Percentiles rank a stretch among this genome's conserved stretches.
Conservation (phyloP, 306 rosid genomes). For the Macrotyloma uniflorum region DNA sequence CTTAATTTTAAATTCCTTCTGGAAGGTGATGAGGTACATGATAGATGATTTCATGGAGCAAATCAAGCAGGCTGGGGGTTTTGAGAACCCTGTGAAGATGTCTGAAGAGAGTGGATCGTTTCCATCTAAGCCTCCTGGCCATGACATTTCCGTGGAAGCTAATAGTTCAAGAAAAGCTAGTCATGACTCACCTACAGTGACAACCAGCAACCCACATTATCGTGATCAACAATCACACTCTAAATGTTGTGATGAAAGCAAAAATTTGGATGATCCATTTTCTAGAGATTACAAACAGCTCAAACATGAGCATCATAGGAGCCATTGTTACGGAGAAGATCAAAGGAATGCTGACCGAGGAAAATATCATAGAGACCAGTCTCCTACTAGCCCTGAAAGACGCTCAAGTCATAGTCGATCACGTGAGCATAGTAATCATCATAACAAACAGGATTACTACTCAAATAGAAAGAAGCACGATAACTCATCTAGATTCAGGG, state of each 20-base stretch:
- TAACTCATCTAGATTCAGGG: constrained; percentile 46
- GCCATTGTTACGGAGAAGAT: constrained; percentile 46
- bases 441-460: constrained; percentile 44
- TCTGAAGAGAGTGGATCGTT: constrained; percentile 44
- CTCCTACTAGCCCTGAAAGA: constrained; percentile 63
- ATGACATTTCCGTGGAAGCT: constrained; percentile 40
- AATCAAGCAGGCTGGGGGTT: constrained; percentile 72
- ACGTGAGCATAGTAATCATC: constrained; percentile 41
- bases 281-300: constrained; percentile 43
- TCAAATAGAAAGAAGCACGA: constrained; percentile 41
- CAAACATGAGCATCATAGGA: constrained; percentile 41
- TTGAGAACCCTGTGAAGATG: constrained; percentile 63
- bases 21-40: constrained; percentile 78
- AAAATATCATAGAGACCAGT: constrained; percentile 42
- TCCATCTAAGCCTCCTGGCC: constrained; percentile 44
- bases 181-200: constrained; percentile 40
- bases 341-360: constrained; percentile 31
- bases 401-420: constrained; percentile 47
- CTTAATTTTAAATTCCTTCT: constrained; percentile 19
- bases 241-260: constrained; percentile 35
- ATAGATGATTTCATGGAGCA: constrained; percentile 89
- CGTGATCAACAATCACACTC: constrained; percentile 44
- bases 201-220: constrained; percentile 40
- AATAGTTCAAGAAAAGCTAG: constrained; percentile 41
- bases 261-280: constrained; percentile 38